phyloP scores from a whole-genome alignment of 2,329 filamentous ascomycete species.

The Massarina eburnea region DNA sequence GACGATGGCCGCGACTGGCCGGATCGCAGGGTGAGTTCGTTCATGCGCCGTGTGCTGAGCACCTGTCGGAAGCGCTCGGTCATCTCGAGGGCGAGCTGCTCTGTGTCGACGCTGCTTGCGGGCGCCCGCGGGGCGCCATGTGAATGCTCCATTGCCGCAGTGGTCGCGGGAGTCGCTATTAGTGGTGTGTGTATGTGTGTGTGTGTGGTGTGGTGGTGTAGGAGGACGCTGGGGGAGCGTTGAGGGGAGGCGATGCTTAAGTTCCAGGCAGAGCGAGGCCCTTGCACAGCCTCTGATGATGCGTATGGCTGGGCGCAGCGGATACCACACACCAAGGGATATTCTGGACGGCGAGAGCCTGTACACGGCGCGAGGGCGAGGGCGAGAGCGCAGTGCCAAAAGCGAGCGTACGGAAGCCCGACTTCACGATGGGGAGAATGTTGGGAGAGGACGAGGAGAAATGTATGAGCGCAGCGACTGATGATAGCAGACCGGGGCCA shows the following conservation, averaged over 20 bases:
- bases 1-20: constrained; percentile 62
- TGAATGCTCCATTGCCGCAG: constrained; percentile 37
- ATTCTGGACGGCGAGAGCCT: background rate
- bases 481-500: background rate
- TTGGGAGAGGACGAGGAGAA: background rate
- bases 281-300: constrained; percentile 20
- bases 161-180: constrained; percentile 21
- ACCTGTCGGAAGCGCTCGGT: constrained; percentile 84
- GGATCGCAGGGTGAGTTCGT: constrained; percentile 68
- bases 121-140: constrained; percentile 33
- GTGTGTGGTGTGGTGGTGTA: constrained; percentile 7
- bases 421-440: background rate
- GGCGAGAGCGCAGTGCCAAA: background rate
- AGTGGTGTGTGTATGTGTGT: constrained; percentile 7
- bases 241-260: constrained; percentile 1
- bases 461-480: background rate
- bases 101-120: constrained; percentile 26
- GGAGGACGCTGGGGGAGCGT: constrained; percentile 11
- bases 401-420: background rate
- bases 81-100: constrained; percentile 67
- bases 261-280: constrained; percentile 12
- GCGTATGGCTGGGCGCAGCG: constrained; percentile 9
- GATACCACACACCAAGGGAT: constrained; percentile 1
- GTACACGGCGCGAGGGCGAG: background rate
- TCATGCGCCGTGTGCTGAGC: constrained; percentile 83